A percentile compares a stretch with the other conserved stretches of the same genome.
These are phyloP conservation scores for Neofusicoccum parvum DNA, from an alignment of 2,329 filamentous ascomycete genomes.

Conservation along the genomic window DNA sequence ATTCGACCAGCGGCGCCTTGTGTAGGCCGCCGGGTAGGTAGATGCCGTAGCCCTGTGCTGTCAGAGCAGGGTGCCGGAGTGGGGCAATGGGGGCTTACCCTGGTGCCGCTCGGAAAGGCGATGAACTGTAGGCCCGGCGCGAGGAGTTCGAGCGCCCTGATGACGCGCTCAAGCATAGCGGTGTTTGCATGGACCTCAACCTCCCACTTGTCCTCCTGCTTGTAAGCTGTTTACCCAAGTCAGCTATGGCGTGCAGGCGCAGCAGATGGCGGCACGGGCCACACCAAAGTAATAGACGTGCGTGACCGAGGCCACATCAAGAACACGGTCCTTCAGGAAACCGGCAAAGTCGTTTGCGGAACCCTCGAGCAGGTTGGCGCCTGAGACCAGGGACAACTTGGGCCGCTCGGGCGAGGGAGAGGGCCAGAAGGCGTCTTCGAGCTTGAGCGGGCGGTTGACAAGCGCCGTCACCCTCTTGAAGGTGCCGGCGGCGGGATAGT, in stretches of 20 bases:
- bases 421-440: slow-evolving; percentile 40
- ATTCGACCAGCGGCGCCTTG: slow-evolving; percentile 33
- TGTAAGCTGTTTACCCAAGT: slow-evolving; percentile 27
- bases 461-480: slow-evolving; percentile 45
- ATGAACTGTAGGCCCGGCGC: slow-evolving; percentile 36
- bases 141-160: slow-evolving; percentile 33
- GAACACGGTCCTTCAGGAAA: slow-evolving; percentile 32
- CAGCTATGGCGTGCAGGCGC: background rate
- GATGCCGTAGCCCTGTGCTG: slow-evolving; percentile 27
- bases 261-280: background rate
- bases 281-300: slow-evolving; percentile 43
- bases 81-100: slow-evolving; percentile 23
- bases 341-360: slow-evolving; percentile 26
- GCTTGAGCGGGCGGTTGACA: slow-evolving; percentile 42
- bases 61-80: slow-evolving; percentile 21
- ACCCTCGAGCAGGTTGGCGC: slow-evolving; percentile 35
- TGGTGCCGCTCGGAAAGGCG: slow-evolving; percentile 38
- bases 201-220: slow-evolving; percentile 22
- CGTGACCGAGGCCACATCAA: slow-evolving; percentile 32
- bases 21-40: slow-evolving; percentile 32
- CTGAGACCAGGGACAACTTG: slow-evolving; percentile 35
- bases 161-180: slow-evolving; percentile 36
- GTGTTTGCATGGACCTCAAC: slow-evolving; percentile 33
- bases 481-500: slow-evolving; percentile 38
- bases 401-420: slow-evolving; percentile 17